These are phyloP conservation scores for Adiantum capillusveneris DNA, from an alignment of 75 land plant species.

Conservation along the genomic window DNA sequence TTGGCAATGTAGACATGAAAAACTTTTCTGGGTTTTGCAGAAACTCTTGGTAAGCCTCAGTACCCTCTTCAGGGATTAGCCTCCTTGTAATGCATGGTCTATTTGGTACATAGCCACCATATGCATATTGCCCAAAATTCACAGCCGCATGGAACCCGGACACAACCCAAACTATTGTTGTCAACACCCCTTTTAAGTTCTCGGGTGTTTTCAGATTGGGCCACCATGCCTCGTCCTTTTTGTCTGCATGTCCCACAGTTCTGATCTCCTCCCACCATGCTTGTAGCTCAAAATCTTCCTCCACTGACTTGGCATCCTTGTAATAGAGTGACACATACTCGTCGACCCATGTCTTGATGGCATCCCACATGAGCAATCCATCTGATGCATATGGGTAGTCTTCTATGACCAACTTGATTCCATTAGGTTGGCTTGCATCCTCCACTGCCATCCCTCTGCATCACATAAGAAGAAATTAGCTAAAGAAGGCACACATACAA, in stretches of 20 bases:
- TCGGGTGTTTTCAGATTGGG: conserved; percentile 40
- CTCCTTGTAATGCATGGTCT: conserved; percentile 69
- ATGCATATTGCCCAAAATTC: conserved; percentile 94
- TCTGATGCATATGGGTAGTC: conserved; percentile 95
- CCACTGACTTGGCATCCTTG: conserved; percentile 29
- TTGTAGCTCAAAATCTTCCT: conserved; percentile 69
- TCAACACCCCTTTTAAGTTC: conserved; percentile 43
- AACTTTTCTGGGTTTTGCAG: conserved; percentile 57
- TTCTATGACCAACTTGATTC: conserved; percentile 54
- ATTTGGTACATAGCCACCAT: conserved; percentile 89
- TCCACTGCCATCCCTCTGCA: conserved; percentile 79
- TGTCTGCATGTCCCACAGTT: conserved; percentile 68
- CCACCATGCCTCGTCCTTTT: conserved; percentile 59
- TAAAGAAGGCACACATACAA: too few relatives aligned
- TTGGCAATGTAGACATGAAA: conserved; percentile 59
- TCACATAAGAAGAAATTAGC: background rate
- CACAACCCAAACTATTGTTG: conserved; percentile 77
- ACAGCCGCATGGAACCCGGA: conserved; percentile 88
- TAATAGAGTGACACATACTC: conserved; percentile 55
- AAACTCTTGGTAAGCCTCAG: conserved; percentile 47
- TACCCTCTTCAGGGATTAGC: conserved; percentile 53
- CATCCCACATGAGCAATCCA: conserved; percentile 86
- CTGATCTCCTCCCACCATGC: conserved; percentile 77
- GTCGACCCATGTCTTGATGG: conserved; percentile 48
- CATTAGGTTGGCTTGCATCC: conserved; percentile 62